Evolutionary conservation across 176 grass and related monocot genomes (phyloP), one percentile per base, ranked within the genome.

Genomic region (Alopecurus myosuroides): DNA sequence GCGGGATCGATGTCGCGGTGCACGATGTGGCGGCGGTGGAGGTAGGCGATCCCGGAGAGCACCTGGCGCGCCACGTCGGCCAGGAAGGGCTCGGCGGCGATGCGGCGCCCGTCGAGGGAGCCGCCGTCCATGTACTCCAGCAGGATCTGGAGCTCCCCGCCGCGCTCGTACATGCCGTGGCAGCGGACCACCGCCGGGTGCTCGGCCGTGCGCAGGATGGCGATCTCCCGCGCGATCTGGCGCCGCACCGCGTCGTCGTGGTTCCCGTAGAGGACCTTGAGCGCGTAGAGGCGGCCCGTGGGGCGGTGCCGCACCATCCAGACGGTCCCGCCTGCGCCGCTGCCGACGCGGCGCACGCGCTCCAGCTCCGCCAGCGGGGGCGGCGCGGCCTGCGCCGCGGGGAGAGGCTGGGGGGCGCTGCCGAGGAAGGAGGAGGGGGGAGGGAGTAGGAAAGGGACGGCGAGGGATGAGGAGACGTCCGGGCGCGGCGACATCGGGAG

Each of bases 1-100:
- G n/a, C n/a, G n/a, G n/a, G n/a, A n/a, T n/a, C n/a, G 87, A 96
- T 98, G 86, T 98, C 97, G 26, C 93, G 89, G 93, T 98, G 96
- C 73, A 98, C 97, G 88, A 98, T 98, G 88, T 76, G 91, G 80
- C 81, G 81, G 35, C 88, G 83, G 86, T 98, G 97, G 83, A 98
- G 96, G 81, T 98, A 98, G 0, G 85, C 85, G 68, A 98, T 78
- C 0, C 91, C 93, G 9, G 85, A 79, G 40, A 94, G 87, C 28
- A 98, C 93, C 89, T 98, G 93, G 25, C 91, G 89, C 17, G 93
- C 93, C 1, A 94, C 91, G 53, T 96, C 88, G 46, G 88, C 85
- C 29, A 98, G 93, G 73, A 84, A 80, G 36, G 87, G 69, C 86
- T 98, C 93, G 73, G 79, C 44, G 55, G 78, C 23, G 91, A 98